phyloP scores from a whole-genome alignment of 768 basidiomycete genomes.

The Pholiota molesta region DNA sequence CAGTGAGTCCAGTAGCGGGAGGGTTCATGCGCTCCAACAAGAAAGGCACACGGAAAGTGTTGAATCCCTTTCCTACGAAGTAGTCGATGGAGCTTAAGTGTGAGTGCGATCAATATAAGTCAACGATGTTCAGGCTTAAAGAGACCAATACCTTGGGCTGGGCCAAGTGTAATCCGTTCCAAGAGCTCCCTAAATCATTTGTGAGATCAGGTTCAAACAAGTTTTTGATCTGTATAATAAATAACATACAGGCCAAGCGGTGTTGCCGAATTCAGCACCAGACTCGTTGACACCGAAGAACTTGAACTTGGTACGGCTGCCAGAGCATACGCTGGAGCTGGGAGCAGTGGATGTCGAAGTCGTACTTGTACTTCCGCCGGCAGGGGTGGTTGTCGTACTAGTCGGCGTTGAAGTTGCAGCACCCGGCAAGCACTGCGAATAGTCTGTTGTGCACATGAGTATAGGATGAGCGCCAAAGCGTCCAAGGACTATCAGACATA shows the following conservation, averaged over 20 bases:
- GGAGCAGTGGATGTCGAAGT: constrained; percentile 29
- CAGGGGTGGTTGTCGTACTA: constrained; percentile 20
- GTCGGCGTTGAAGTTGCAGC: constrained; percentile 5
- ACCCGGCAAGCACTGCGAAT: constrained; percentile 50
- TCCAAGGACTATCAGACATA: constrained; percentile 23
- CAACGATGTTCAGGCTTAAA: too few species aligned
- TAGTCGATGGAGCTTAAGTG: constrained; percentile 44
- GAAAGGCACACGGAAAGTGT: constrained; percentile 68
- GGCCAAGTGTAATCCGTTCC: constrained; percentile 56
- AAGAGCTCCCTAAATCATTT: constrained; percentile 33
- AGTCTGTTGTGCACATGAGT: constrained; percentile 32
- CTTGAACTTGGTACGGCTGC: constrained; percentile 55
- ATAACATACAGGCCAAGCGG: constrained; percentile 45
- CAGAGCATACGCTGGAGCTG: constrained; percentile 37
- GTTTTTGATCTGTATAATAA: not conserved
- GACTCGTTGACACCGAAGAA: constrained; percentile 67
- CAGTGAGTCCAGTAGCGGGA: constrained; percentile 54
- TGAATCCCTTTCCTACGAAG: constrained; percentile 59
- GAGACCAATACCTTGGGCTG: constrained; percentile 22
- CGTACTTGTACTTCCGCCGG: constrained; percentile 30
- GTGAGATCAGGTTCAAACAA: not conserved
- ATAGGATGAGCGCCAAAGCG: not conserved
- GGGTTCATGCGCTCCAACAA: constrained; percentile 57
- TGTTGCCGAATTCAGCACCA: constrained; percentile 63
- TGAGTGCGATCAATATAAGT: not conserved